A percentile compares a stretch with the other conserved stretches of the same genome.
phyloP scores from a whole-genome alignment of 352 stramenopile genomes.

The Globisporangium emineosum region DNA sequence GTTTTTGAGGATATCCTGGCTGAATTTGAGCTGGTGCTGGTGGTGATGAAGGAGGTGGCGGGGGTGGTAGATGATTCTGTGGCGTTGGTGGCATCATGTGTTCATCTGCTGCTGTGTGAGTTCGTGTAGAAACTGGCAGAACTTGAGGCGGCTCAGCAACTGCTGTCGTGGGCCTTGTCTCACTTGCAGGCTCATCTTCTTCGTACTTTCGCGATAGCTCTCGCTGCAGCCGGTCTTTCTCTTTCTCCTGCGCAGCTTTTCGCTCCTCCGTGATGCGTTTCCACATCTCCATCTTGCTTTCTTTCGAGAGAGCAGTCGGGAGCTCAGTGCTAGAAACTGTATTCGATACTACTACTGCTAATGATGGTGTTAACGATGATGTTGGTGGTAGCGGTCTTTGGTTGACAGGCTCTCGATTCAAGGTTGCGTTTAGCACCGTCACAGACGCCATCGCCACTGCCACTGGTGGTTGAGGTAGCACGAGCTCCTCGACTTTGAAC shows the following conservation, averaged over 20 bases:
- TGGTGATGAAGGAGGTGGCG: neutral
- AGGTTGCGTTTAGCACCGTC: neutral
- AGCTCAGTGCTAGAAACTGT: neutral
- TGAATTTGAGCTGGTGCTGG: neutral
- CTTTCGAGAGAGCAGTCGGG: constrained; percentile 30
- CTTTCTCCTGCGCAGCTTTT: constrained; percentile 27
- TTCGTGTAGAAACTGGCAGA: neutral
- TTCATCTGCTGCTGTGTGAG: neutral
- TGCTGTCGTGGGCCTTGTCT: neutral
- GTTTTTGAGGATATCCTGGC: neutral
- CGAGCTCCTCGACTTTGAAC: constrained; percentile 23
- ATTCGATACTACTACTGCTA: neutral
- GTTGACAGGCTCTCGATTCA: neutral
- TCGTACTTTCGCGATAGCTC: neutral
- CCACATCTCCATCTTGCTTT: constrained; percentile 64
- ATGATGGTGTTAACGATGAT: neutral
- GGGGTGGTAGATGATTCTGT: neutral
- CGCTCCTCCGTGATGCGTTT: constrained; percentile 57
- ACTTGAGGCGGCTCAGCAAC: neutral
- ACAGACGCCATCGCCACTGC: too few relatives aligned
- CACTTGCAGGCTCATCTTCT: neutral
- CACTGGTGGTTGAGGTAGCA: neutral
- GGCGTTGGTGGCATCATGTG: neutral
- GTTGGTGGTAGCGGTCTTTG: neutral
- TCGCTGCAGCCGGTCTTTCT: constrained; percentile 18